These are phyloP conservation scores for Collybia nuda DNA, from an alignment of 768 basidiomycete genomes.

Conservation along the genomic window DNA sequence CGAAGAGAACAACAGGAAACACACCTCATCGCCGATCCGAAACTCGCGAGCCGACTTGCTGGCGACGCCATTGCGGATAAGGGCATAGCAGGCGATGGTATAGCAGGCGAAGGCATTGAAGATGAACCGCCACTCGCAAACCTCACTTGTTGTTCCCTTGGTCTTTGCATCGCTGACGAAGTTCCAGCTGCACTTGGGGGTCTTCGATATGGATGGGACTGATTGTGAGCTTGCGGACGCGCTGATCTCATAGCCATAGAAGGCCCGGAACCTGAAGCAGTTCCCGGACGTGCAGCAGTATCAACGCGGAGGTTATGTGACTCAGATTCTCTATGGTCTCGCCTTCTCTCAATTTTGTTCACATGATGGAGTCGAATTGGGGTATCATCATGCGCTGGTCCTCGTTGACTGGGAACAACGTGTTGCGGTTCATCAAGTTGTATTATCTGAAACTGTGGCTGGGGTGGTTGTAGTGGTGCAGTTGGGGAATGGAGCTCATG, in stretches of 20 bases:
- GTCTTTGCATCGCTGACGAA: slow-evolving; percentile 12
- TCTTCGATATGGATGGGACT: slow-evolving; percentile 25
- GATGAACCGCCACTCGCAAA: slow-evolving; percentile 12
- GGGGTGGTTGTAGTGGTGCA: slow-evolving; percentile 22
- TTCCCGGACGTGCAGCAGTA: too few relatives aligned
- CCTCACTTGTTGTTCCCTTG: slow-evolving; percentile 15
- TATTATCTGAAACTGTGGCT: slow-evolving; percentile 23
- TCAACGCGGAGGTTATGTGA: too few relatives aligned
- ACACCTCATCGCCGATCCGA: slow-evolving; percentile 21
- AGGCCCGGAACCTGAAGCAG: slow-evolving; percentile 1
- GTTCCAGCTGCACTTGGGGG: slow-evolving; percentile 18
- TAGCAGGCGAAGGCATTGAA: slow-evolving; percentile 17
- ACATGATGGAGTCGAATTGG: slow-evolving; percentile 31
- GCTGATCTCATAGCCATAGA: slow-evolving; percentile 14
- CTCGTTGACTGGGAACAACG: slow-evolving; percentile 27
- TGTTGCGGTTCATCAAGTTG: slow-evolving; percentile 30
- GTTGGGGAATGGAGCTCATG: slow-evolving; percentile 26
- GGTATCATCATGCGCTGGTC: slow-evolving; percentile 24
- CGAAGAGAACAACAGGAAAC: slow-evolving; percentile 5
- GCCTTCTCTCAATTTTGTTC: slow-evolving; percentile 18
- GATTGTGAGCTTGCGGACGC: slow-evolving; percentile 17
- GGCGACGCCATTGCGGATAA: slow-evolving; percentile 15
- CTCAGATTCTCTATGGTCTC: too few relatives aligned
- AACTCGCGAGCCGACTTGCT: slow-evolving; percentile 18
- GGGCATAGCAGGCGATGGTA: slow-evolving; percentile 21